Percentiles rank a stretch among this genome's conserved stretches.
phyloP scores from a whole-genome alignment of 2,329 filamentous ascomycete species.

The Ceratocystis colombiana region DNA sequence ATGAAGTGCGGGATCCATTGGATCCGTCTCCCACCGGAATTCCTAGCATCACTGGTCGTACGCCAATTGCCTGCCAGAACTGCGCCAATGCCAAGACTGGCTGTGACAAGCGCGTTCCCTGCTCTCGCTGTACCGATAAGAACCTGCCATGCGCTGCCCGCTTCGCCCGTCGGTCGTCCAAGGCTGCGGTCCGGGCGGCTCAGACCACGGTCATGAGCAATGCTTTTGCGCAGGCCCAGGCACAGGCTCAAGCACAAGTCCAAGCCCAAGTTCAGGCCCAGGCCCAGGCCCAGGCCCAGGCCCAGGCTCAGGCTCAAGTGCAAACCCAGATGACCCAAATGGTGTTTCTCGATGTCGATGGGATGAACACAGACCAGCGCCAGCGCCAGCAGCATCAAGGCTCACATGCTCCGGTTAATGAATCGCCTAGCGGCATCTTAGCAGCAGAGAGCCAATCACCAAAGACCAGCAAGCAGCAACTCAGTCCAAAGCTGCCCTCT shows the following conservation, averaged over 20 bases:
- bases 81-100: conserved; percentile 36
- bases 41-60: conserved; percentile 36
- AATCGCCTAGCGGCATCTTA: not conserved
- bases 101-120: conserved; percentile 35
- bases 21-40: conserved; percentile 38
- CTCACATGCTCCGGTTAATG: not conserved
- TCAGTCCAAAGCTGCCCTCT: conserved; percentile 22
- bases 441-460: conserved; percentile 32
- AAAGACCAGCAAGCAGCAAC: conserved; percentile 31
- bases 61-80: conserved; percentile 35
- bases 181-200: conserved; percentile 38
- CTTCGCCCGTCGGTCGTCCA: conserved; percentile 43
- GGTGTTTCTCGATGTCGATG: conserved; percentile 35
- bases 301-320: not conserved
- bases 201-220: conserved; percentile 31
- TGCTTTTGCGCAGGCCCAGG: conserved; percentile 20
- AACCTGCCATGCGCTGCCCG: conserved; percentile 36
- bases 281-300: conserved; percentile 7
- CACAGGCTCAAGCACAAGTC: not conserved
- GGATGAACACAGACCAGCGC: conserved; percentile 22
- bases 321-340: conserved; percentile 25
- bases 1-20: conserved; percentile 41
- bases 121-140: conserved; percentile 35
- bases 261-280: not conserved
- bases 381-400: conserved; percentile 15